These are phyloP conservation scores for Ottelia alismoides DNA, from an alignment of 106 monocot genomes.

Conservation along the genomic window DNA sequence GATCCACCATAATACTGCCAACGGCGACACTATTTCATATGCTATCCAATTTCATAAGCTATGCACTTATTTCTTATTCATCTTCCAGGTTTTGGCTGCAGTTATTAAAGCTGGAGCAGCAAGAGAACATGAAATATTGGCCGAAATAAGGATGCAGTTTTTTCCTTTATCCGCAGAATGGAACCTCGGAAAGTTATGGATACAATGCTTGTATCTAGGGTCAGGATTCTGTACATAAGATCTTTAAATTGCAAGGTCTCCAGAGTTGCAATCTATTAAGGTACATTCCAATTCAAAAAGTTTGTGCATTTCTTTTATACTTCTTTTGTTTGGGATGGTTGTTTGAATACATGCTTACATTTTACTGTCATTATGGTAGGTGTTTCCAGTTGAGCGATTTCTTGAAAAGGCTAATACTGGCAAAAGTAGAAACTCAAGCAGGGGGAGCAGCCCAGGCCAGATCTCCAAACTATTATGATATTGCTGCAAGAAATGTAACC, in stretches of 20 bases:
- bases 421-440: slow-evolving; percentile 79
- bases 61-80: too few species aligned
- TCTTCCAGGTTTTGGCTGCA: slow-evolving; percentile 86
- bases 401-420: slow-evolving; percentile 75
- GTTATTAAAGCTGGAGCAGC: slow-evolving; percentile 99
- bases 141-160: slow-evolving; percentile 99
- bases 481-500: slow-evolving; percentile 30
- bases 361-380: slow-evolving; percentile 30
- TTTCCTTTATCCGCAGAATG: slow-evolving; percentile 87
- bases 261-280: slow-evolving; percentile 94
- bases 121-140: slow-evolving; percentile 96
- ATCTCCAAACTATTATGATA: slow-evolving; percentile 69
- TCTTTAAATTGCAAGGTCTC: slow-evolving; percentile 92
- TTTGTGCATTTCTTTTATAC: too few species aligned
- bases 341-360: not conserved
- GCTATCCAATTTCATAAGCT: too few species aligned
- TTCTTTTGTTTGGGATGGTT: not conserved
- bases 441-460: slow-evolving; percentile 81
- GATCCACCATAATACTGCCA: too few species aligned
- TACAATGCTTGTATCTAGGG: slow-evolving; percentile 96
- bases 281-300: too few species aligned
- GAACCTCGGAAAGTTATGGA: slow-evolving; percentile 94
- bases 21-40: too few species aligned
- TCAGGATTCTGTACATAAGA: slow-evolving; percentile 96
- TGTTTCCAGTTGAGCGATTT: slow-evolving; percentile 80